These are phyloP conservation scores for Fusarium sarcochroum DNA, from an alignment of 2,329 filamentous ascomycete genomes.

Conservation along the genomic window DNA sequence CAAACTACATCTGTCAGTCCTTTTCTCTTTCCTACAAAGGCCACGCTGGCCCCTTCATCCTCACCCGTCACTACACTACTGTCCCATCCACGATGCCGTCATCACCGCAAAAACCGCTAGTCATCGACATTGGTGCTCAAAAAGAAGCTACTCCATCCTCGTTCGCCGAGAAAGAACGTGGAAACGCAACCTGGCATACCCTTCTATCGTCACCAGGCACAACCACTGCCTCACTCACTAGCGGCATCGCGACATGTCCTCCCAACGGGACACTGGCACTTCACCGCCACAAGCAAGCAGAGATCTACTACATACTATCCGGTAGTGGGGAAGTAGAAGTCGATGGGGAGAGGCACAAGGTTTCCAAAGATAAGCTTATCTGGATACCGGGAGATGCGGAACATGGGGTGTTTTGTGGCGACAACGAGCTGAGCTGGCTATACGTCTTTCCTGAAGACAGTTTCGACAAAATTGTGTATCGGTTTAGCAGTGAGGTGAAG, in stretches of 20 bases:
- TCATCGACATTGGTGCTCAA: constrained; percentile 19
- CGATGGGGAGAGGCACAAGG: constrained; percentile 24
- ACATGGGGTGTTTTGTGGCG: constrained; percentile 43
- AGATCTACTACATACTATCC: constrained; percentile 46
- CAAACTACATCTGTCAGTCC: not conserved
- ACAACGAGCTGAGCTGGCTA: constrained; percentile 39
- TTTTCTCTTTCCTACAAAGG: not conserved
- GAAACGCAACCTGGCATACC: constrained; percentile 44
- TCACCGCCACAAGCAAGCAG: constrained; percentile 47
- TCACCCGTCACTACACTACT: no score
- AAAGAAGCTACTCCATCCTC: constrained; percentile 9
- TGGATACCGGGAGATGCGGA: constrained; percentile 46
- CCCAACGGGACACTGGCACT: constrained; percentile 39
- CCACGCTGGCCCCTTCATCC: not conserved
- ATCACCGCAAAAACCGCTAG: constrained; percentile 9
- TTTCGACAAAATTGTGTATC: constrained; percentile 44
- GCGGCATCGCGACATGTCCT: constrained; percentile 45
- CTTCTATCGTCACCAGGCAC: constrained; percentile 39
- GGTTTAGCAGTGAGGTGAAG: constrained; percentile 37
- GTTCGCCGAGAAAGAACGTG: constrained; percentile 22
- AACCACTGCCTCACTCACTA: constrained; percentile 21
- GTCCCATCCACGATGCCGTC: constrained; percentile 2
- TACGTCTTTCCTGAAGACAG: constrained; percentile 45
- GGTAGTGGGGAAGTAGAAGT: constrained; percentile 45
- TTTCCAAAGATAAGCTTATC: constrained; percentile 35